A percentile compares a stretch with the other conserved stretches of the same genome.
phyloP scores from a whole-genome alignment of 2,329 filamentous ascomycete species.

The Calonectria pauciramosa region DNA sequence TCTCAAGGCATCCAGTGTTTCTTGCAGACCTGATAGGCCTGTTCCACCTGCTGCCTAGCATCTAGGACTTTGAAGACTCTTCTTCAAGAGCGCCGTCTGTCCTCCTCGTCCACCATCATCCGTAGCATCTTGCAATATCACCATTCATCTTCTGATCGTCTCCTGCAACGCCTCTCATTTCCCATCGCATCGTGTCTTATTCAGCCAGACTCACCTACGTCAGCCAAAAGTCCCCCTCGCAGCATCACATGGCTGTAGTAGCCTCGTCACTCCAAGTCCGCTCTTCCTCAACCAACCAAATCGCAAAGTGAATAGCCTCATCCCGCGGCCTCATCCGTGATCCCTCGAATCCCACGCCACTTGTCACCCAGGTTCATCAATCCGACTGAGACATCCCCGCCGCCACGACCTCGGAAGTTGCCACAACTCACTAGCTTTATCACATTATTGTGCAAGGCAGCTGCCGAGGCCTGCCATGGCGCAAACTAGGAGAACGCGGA shows the following conservation, averaged over 20 bases:
- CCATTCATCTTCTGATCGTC: background rate
- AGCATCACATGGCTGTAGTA: background rate
- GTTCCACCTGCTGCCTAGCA: constrained; percentile 32
- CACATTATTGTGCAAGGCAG: constrained; percentile 28
- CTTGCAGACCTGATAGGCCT: constrained; percentile 37
- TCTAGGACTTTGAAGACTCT: background rate
- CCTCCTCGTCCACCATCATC: background rate
- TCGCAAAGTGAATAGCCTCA: constrained; percentile 9
- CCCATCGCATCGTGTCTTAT: background rate
- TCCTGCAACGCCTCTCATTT: background rate
- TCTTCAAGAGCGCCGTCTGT: background rate
- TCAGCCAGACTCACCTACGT: background rate
- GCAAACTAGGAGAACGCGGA: constrained; percentile 64
- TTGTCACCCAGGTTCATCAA: background rate
- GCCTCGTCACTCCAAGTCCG: background rate
- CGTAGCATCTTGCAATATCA: constrained; percentile 7
- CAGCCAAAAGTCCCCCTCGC: background rate
- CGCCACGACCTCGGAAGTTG: constrained; percentile 7
- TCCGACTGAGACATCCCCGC: constrained; percentile 26
- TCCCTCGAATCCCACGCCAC: background rate
- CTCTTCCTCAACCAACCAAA: background rate
- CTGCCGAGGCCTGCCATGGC: constrained; percentile 16
- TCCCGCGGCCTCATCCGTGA: background rate
- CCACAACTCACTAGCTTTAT: constrained; percentile 17
- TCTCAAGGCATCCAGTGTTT: constrained; percentile 32